Conservation (phyloP, 345 rosid species). For the Trapa incisa region DNA sequence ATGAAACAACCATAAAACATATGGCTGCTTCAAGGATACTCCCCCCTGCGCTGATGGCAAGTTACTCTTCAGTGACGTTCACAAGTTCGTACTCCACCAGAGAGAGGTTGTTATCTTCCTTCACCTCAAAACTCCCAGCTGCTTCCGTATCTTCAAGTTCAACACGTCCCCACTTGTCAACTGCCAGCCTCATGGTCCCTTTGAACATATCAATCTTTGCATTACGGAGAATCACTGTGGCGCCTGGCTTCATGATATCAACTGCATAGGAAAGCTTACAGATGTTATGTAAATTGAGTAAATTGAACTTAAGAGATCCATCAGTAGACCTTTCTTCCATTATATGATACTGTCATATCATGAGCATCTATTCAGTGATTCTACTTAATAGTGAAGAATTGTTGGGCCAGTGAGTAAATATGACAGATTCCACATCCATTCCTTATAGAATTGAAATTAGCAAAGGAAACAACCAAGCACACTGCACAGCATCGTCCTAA, state of each 20-base stretch:
- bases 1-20: slow-evolving; percentile 5
- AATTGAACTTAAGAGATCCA: not conserved
- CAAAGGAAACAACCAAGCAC: not conserved
- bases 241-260: slow-evolving; percentile 54
- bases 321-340: not conserved
- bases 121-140: slow-evolving; percentile 46
- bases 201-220: slow-evolving; percentile 97
- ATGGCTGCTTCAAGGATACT: not conserved
- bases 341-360: not conserved
- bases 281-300: not conserved
- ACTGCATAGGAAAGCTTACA: slow-evolving; percentile 25
- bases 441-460: not conserved
- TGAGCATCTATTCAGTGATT: not conserved
- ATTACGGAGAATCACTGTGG: slow-evolving; percentile 66
- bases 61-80: slow-evolving; percentile 53
- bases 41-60: slow-evolving; percentile 14
- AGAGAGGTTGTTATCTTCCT: slow-evolving; percentile 73
- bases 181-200: slow-evolving; percentile 94
- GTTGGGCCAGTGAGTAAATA: not conserved
- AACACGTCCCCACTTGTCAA: slow-evolving; percentile 91
- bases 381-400: not conserved
- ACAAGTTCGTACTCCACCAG: slow-evolving; percentile 82
- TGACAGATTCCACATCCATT: not conserved
- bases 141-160: slow-evolving; percentile 40
- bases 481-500: not conserved